phyloP scores from a whole-genome alignment of 176 grass and related monocot species.

The Oryza nivara region DNA sequence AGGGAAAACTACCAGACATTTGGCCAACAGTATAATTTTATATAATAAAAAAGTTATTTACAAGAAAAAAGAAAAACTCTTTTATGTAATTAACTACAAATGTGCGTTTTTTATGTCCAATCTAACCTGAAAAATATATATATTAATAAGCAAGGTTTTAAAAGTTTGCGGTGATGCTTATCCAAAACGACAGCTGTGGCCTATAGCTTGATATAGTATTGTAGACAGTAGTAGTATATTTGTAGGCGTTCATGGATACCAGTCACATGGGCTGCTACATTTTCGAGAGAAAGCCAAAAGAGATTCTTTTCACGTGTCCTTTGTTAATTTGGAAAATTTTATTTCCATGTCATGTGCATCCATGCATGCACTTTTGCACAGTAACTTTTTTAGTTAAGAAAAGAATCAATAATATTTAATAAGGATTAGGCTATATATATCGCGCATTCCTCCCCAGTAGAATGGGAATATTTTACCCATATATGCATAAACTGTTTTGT shows the following conservation, averaged over 20 bases:
- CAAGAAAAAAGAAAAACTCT: no score
- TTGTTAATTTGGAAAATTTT: background rate
- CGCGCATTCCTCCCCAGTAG: background rate
- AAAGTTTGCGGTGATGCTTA: no score
- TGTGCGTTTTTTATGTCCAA: background rate
- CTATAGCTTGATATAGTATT: background rate
- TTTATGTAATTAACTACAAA: background rate
- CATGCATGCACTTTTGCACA: background rate
- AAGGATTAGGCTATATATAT: background rate
- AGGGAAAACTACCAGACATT: no score
- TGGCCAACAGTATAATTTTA: no score
- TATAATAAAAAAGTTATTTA: no score
- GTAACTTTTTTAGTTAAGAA: background rate
- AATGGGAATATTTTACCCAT: background rate
- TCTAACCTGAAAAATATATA: background rate
- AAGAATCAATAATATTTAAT: background rate
- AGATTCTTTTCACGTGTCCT: background rate
- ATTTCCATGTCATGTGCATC: background rate
- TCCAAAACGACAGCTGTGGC: no score
- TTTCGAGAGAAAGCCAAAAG: background rate
- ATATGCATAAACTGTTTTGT: no score
- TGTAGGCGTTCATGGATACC: background rate
- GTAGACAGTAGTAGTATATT: background rate
- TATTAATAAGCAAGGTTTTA: background rate
- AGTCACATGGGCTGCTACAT: background rate